A percentile compares a stretch with the other conserved stretches of the same genome.
Evolutionary conservation across 1,284 basidiomycete genomes (phyloP).

Genomic region (Cystobasidium sp.): DNA sequence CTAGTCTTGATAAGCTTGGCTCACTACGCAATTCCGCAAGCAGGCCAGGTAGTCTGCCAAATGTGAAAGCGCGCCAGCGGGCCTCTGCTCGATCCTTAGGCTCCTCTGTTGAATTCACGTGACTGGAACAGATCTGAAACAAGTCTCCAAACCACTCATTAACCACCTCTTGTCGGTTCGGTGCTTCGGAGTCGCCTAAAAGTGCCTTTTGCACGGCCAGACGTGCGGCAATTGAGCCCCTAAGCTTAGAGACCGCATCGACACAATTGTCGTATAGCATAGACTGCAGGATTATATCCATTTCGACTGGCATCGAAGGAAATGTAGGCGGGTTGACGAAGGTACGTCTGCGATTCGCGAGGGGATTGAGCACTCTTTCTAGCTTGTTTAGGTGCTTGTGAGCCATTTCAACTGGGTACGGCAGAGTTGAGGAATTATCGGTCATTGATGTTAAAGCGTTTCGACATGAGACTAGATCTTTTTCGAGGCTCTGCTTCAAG

Average conservation of each 20-base stretch:
- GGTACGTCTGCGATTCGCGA: constrained; percentile 1
- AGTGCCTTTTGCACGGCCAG: background rate
- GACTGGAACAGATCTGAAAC: background rate
- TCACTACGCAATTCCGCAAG: background rate
- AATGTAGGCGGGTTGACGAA: background rate
- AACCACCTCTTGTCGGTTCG: background rate
- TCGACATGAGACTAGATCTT: background rate
- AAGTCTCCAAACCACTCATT: constrained; percentile 13
- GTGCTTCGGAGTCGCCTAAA: background rate
- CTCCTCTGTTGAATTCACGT: background rate
- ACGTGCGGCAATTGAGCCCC: constrained; percentile 1
- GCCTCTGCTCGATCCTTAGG: constrained; percentile 3
- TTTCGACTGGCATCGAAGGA: constrained; percentile 27
- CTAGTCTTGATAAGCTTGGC: background rate
- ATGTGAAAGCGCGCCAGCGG: constrained; percentile 1
- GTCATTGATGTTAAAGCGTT: background rate
- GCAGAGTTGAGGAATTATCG: background rate
- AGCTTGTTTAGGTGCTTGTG: constrained; percentile 14
- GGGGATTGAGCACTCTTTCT: constrained; percentile 7
- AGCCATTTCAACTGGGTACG: constrained; percentile 24
- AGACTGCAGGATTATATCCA: constrained; percentile 17
- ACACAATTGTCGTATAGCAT: constrained; percentile 4
- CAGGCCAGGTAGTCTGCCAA: background rate
- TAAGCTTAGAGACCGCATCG: background rate
- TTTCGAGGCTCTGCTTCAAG: background rate